These are phyloP conservation scores for Fusarium hainanense DNA, from an alignment of 2,329 filamentous ascomycete species.

Conservation along the genomic window DNA sequence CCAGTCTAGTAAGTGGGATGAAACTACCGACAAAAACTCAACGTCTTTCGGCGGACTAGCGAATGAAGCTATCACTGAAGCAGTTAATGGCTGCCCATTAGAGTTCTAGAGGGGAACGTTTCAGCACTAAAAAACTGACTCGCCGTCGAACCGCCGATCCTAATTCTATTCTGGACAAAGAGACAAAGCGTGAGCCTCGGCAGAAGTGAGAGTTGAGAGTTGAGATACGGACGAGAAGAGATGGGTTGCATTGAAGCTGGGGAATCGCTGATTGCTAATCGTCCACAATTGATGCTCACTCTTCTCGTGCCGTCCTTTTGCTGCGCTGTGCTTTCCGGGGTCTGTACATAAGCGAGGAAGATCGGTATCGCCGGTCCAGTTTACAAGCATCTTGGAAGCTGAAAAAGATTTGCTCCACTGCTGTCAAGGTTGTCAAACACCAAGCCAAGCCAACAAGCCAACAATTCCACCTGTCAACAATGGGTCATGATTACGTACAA, in stretches of 20 bases:
- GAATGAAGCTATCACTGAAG: background rate
- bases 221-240: background rate
- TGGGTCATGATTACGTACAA: background rate
- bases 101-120: conserved; percentile 4
- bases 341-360: conserved; percentile 3
- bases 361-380: conserved; percentile 7
- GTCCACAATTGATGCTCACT: conserved; percentile 16
- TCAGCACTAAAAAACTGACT: conserved; percentile 14
- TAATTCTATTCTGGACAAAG: background rate
- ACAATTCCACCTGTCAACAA: background rate
- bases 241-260: background rate
- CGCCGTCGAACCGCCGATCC: conserved; percentile 5
- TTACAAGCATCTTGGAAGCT: conserved; percentile 18
- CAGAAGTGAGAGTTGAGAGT: background rate
- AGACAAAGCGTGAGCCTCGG: background rate
- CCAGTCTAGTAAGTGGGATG: background rate
- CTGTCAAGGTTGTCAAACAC: background rate
- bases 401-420: background rate
- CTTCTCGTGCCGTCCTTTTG: background rate
- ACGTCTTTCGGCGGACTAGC: background rate
- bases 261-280: background rate
- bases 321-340: background rate
- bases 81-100: background rate
- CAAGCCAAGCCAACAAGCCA: background rate
- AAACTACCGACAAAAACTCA: conserved; percentile 1